Evolutionary conservation across 176 grass and related monocot genomes (phyloP), one percentile per base, ranked within the genome.

Genomic region (Phoenix dactylifera): DNA sequence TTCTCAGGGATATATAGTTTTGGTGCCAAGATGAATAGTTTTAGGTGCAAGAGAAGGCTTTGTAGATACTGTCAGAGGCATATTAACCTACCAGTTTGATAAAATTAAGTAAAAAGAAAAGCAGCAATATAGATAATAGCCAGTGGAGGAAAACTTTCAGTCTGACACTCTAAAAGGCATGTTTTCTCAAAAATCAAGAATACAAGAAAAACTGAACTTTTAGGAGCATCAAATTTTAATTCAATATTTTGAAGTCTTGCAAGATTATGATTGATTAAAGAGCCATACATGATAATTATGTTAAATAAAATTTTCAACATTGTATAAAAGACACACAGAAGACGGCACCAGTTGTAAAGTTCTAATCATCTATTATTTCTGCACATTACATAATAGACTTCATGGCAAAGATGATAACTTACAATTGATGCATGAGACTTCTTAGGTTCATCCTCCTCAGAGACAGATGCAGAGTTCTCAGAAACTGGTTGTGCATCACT

Each of bases 1-100:
- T 71, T 89, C 76, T 69, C 68, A 30, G 64, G n/a, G 65, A 55
- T n/a, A n/a, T n/a, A n/a, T 74, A 74, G 53, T 79, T 10, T n/a
- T 67, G 54, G 70, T 72, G 76, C 52, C 63, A 68, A 57, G 65
- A 69, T 3, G 3, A 22, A 19, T 24, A 61, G 49, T 51, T 67
- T 77, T 72, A 57, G 19, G 54, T 58, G 63, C 51, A 16, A 50
- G 60, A 24, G 49, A 20, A 52, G 68, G 64, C 79, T 60, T 89
- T 89, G n/a, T 25, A 25, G 24, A 25, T 3, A 25, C 24, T 25
- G 3, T 25, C 24, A 25, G 3, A 25, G 24, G 3, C 3, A 25
- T 3, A 25, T 25, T 25, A 25, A 84, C 77, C 79, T 83, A 59
- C 54, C 26, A 58, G 26, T 5, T 4, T 56, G 3, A 32, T 51